Evolutionary conservation across 2,329 filamentous ascomycete genomes (phyloP), one percentile per base, ranked within the genome.

Genomic region (Ascochyta viciae-villosae): DNA sequence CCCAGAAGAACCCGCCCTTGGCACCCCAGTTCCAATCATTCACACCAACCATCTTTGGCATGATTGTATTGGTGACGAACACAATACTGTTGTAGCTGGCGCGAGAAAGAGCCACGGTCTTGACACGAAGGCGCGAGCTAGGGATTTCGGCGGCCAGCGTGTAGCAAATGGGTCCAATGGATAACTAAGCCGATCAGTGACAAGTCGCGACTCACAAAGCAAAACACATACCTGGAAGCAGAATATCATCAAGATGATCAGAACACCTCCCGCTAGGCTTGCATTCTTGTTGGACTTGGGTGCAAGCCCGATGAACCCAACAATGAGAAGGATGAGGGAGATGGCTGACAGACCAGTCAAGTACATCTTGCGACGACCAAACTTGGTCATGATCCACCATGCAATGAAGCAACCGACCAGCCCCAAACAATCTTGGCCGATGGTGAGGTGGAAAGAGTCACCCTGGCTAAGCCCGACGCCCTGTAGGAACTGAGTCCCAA

Each of bases 121-220:
- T 96, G 77, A 94, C 91, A 71, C 92, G 89, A 26, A 96, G 82
- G 6, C 92, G 85, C 10, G 90, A 85, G 0, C 91, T 91, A 0
- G 91, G 91, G 19, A 96, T 77, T 73, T 96, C 92, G 1, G 89
- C 85, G 3, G 96, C 91, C 6, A 96, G 83, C 0, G 91, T 93
- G 77, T 95, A 96, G 74, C 89, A 91, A 9, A 96, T 90, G 0
- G 92, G 94, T 24, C 92, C 92, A 26, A 96, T 91, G 0, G 90
- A 66, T 16, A 66, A 56, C 63, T 90, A 41, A 90, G 80, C 71
- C 10, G 16, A 38, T 56, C 31, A 56, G 47, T 23, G 51, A 23
- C 24, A 19, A 1, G 3, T 19, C 9, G 16, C 24, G 3, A 9
- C 5, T n/a, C 23, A n/a, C 33, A 24, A 22, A 26, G 13, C 4